Conservation (phyloP, 202 grass and related monocot species). For the Dendrocalamus latiflorus region DNA sequence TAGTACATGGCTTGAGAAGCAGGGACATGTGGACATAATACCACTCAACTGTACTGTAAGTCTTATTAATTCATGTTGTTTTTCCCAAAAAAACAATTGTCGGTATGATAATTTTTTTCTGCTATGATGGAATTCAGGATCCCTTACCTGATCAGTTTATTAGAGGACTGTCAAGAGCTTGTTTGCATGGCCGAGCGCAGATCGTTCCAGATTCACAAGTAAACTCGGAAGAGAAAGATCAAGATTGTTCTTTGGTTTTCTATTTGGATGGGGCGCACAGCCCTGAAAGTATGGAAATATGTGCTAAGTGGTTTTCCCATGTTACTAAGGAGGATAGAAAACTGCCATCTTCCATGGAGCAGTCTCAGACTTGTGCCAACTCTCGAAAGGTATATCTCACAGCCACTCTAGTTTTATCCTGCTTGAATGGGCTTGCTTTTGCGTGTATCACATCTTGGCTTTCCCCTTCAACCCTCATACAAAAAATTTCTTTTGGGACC, state of each 20-base stretch:
- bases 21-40: constrained; percentile 46
- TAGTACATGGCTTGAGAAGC: constrained; percentile 68
- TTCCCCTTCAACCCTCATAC: too few relatives aligned
- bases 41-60: constrained; percentile 46
- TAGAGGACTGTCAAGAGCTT: constrained; percentile 58
- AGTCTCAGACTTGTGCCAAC: neutral
- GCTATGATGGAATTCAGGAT: constrained; percentile 47
- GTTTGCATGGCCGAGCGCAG: constrained; percentile 85
- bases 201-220: constrained; percentile 58
- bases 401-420: neutral
- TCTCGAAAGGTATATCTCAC: constrained; percentile 24
- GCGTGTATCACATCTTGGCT: neutral
- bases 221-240: constrained; percentile 29
- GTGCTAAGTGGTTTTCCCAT: constrained; percentile 82
- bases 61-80: constrained; percentile 16
- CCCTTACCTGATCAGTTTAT: constrained; percentile 71
- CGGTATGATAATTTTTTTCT: neutral
- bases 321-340: constrained; percentile 39
- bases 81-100: neutral
- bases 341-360: constrained; percentile 24
- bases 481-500: constrained; percentile 8
- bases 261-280: constrained; percentile 97
- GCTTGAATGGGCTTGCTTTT: constrained; percentile 19
- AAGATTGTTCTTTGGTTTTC: constrained; percentile 50
- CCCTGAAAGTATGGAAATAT: constrained; percentile 95